These are phyloP conservation scores for Candida rishiriensis DNA, from an alignment of 805 yeast species.

Conservation along the genomic window DNA sequence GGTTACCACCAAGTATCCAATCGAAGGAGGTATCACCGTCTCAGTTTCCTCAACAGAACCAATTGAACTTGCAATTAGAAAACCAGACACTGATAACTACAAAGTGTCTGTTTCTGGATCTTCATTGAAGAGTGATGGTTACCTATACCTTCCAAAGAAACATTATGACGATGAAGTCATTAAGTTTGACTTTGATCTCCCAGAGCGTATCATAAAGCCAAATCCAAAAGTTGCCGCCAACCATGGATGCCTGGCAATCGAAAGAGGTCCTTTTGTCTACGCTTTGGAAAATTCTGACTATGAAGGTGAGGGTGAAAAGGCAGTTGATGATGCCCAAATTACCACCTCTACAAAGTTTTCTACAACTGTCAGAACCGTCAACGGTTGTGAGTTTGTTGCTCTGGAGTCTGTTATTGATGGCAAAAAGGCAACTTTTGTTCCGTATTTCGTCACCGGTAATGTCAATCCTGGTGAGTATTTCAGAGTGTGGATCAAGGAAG, in stretches of 20 bases:
- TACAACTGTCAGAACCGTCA: neutral
- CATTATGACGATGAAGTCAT: conserved; percentile 5
- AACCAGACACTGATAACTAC: conserved; percentile 6
- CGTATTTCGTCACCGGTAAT: conserved; percentile 21
- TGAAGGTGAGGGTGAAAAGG: conserved; percentile 3
- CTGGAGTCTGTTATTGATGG: conserved; percentile 9
- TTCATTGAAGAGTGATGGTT: conserved; percentile 7
- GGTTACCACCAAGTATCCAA: conserved; percentile 13
- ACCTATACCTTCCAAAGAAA: conserved; percentile 7
- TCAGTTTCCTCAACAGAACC: conserved; percentile 5
- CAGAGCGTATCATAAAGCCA: conserved; percentile 10
- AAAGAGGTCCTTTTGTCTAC: conserved; percentile 21
- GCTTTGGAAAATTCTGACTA: conserved; percentile 15
- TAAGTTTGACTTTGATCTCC: conserved; percentile 9
- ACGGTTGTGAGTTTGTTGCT: conserved; percentile 8
- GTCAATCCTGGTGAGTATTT: conserved; percentile 21
- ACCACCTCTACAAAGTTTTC: conserved; percentile 5
- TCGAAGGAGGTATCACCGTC: conserved; percentile 9
- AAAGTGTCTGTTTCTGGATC: conserved; percentile 1
- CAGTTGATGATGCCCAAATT: conserved; percentile 9
- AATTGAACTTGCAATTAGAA: conserved; percentile 12
- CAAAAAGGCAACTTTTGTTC: conserved; percentile 10
- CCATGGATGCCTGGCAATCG: conserved; percentile 16
- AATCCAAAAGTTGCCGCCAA: conserved; percentile 18
- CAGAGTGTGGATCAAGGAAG: conserved; percentile 15